phyloP scores from a whole-genome alignment of 345 rosid species.

The Corchorus capsularis region DNA sequence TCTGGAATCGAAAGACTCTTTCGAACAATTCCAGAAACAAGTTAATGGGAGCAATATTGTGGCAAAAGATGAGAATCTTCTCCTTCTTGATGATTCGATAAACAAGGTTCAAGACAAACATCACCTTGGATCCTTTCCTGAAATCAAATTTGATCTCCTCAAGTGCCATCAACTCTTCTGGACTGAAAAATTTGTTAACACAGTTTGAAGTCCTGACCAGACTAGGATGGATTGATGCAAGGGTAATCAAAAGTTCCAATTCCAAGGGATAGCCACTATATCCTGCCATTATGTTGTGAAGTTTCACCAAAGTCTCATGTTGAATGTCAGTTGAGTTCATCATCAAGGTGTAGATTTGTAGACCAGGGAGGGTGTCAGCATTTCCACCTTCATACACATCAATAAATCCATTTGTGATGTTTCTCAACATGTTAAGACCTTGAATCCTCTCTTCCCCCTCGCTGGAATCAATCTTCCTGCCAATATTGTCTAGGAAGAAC shows the following conservation, averaged over 20 bases:
- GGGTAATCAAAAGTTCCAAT: slow-evolving; percentile 79
- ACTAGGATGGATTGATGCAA: slow-evolving; percentile 91
- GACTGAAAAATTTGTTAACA: slow-evolving; percentile 55
- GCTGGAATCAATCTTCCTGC: slow-evolving; percentile 73
- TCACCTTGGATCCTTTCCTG: slow-evolving; percentile 81
- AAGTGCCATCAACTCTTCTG: slow-evolving; percentile 48
- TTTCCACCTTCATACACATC: slow-evolving; percentile 78
- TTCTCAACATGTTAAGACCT: slow-evolving; percentile 79
- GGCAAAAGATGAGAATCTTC: slow-evolving; percentile 85
- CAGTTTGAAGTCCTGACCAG: slow-evolving; percentile 70
- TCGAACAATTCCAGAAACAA: slow-evolving; percentile 70
- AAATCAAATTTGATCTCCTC: slow-evolving; percentile 60
- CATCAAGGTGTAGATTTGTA: slow-evolving; percentile 84
- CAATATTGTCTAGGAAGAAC: slow-evolving; percentile 73
- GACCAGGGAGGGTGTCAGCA: slow-evolving; percentile 78
- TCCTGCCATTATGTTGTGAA: slow-evolving; percentile 58
- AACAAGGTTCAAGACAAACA: slow-evolving; percentile 87
- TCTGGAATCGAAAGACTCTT: slow-evolving; percentile 66
- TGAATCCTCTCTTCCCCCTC: slow-evolving; percentile 68
- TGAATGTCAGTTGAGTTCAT: slow-evolving; percentile 84
- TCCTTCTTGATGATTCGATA: slow-evolving; percentile 68
- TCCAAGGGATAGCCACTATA: slow-evolving; percentile 79
- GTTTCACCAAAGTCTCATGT: slow-evolving; percentile 58
- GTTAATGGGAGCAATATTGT: slow-evolving; percentile 85
- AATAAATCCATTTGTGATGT: slow-evolving; percentile 73